Base-by-base conservation (phyloP, 106 monocot genomes). In the Narthecium ossifragum region DNA sequence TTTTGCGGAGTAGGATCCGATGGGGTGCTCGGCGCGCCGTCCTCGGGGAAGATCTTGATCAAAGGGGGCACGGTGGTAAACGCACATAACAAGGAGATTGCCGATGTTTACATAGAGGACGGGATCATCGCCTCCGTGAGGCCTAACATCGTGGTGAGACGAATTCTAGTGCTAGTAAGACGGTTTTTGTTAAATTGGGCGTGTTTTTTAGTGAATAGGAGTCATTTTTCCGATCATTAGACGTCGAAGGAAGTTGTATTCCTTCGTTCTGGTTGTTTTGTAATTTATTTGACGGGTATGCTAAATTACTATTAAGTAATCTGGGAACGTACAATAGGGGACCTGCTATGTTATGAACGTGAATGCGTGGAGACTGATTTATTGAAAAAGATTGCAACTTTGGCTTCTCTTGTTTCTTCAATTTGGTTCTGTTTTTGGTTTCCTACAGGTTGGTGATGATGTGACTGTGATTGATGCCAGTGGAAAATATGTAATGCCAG, bases 401-500 rank as follows among this genome's bases (percentile, higher is more conserved):
- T 39, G 3, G 9, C 12, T 39, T 15, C 39, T 15, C 15, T 39
- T 3, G 15, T 39, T 9, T 11, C 15, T 39, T 39, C 39, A 11
- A 39, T 39, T 1, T 39, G 9, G 3, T 39, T 39, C 15, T 39
- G 9, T 39, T 39, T 39, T 15, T 3, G 9, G 39, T 33, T 50
- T 57, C 23, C 27, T 59, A 24, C 61, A 98, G 96, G 86, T 84
- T 57, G 51, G 68, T 70, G 84, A 87, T 79, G 87, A 98, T 51
- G 84, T 81, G n/a, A 83, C 64, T 43, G 61, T 98, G 66, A 59
- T 98, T 72, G 90, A 98, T 79, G 96, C 96, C 14, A 74, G 78
- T 45, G 96, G 90, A 56, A 98, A 87, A 51, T 98, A 87, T 67
- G 96, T 98, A 45, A 98, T 98, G 96, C 96, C 96, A 84, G 94